Conservation (phyloP, 257 asterid genomes). For the Ophiorrhiza pumila region DNA sequence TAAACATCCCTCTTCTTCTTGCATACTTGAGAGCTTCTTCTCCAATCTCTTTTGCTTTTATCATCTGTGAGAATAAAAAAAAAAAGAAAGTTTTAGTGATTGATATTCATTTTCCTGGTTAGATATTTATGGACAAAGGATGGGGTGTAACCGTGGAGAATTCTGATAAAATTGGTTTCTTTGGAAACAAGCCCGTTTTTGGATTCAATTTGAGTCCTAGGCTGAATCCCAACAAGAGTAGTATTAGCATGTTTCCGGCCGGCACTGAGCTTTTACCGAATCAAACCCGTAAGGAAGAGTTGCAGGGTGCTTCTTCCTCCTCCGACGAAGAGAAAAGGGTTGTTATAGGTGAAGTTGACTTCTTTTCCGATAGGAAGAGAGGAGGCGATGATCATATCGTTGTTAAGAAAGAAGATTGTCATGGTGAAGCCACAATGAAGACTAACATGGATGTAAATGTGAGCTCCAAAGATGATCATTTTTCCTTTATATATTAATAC, state of each 20-base stretch:
- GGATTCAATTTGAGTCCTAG: slow-evolving; percentile 59
- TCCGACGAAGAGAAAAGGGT: slow-evolving; percentile 27
- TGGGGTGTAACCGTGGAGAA: slow-evolving; percentile 69
- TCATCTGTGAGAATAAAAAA: neutral
- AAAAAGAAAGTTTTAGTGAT: neutral
- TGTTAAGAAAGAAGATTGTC: slow-evolving; percentile 49
- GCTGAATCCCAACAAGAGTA: slow-evolving; percentile 26
- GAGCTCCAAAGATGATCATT: slow-evolving; percentile 19
- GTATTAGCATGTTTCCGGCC: slow-evolving; percentile 19
- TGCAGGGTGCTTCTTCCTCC: slow-evolving; percentile 15
- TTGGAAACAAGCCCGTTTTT: slow-evolving; percentile 44
- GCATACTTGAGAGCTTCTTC: neutral
- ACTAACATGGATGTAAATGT: slow-evolving; percentile 43
- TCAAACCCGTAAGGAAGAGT: slow-evolving; percentile 36
- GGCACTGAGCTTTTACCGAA: slow-evolving; percentile 39
- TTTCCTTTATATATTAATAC: too few species aligned
- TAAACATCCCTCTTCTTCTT: neutral
- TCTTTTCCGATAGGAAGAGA: slow-evolving; percentile 55
- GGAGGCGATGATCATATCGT: slow-evolving; percentile 9
- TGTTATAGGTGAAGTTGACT: slow-evolving; percentile 64
- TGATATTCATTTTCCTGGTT: neutral
- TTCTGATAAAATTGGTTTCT: slow-evolving; percentile 49
- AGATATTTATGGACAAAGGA: slow-evolving; percentile 72
- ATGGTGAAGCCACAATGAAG: slow-evolving; percentile 13
- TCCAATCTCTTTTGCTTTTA: neutral